Conservation (phyloP, 1,284 basidiomycete genomes). For the Veloboletus limbatus region DNA sequence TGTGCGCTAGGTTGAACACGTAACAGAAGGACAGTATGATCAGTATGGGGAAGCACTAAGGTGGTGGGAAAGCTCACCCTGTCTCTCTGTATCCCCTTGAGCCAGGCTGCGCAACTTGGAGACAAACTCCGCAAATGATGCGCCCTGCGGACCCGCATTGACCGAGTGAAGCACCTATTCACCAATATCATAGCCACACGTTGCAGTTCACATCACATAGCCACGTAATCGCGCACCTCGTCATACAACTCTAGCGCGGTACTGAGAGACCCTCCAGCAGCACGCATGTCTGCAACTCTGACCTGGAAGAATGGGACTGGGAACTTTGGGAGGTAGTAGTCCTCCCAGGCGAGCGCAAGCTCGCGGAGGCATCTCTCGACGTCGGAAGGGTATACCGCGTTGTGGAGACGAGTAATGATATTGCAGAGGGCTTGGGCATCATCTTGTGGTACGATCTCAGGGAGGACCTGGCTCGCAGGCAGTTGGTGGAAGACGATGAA, state of each 20-base stretch:
- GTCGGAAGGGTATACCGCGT: slow-evolving; percentile 15
- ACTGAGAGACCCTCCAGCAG: slow-evolving; percentile 30
- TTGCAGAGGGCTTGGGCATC: slow-evolving; percentile 25
- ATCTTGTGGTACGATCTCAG: slow-evolving; percentile 21
- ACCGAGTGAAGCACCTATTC: slow-evolving; percentile 27
- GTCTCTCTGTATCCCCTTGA: slow-evolving; percentile 25
- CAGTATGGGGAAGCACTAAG: not conserved
- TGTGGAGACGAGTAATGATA: slow-evolving; percentile 14
- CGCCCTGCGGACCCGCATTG: slow-evolving; percentile 10
- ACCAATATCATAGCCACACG: not conserved
- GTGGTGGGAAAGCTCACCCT: slow-evolving; percentile 19
- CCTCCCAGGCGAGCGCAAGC: slow-evolving; percentile 31
- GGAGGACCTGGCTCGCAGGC: slow-evolving; percentile 17
- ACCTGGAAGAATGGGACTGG: slow-evolving; percentile 34
- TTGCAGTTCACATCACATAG: not conserved
- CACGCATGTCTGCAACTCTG: slow-evolving; percentile 32
- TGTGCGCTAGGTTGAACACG: slow-evolving; percentile 16
- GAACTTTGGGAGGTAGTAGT: slow-evolving; percentile 32
- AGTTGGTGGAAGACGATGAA: not conserved
- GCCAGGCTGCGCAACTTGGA: slow-evolving; percentile 24
- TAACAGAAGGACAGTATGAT: not conserved
- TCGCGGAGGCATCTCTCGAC: slow-evolving; percentile 24
- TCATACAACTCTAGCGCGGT: slow-evolving; percentile 30
- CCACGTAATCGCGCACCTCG: slow-evolving; percentile 27
- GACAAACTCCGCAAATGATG: slow-evolving; percentile 26